Conservation (phyloP, 768 basidiomycete genomes). For the Russula sp. region DNA sequence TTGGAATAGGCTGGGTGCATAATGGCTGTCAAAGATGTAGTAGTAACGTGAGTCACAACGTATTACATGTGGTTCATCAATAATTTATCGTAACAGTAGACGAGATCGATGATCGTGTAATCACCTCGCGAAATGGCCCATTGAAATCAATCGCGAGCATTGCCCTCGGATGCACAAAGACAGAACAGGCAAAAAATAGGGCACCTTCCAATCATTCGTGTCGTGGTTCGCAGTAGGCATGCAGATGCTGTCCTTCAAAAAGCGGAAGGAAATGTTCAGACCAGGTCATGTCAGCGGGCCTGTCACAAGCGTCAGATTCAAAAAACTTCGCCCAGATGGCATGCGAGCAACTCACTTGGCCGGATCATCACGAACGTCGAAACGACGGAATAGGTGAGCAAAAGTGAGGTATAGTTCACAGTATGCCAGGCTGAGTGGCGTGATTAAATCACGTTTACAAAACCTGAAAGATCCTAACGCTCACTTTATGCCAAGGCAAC, state of each 20-base stretch:
- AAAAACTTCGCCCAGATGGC: background rate
- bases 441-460: background rate
- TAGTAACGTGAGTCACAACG: background rate
- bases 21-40: no score
- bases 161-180: background rate
- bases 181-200: background rate
- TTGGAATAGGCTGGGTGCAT: no score
- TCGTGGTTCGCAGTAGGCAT: constrained; percentile 9
- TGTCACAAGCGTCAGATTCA: background rate
- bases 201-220: background rate
- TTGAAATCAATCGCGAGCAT: background rate
- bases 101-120: background rate
- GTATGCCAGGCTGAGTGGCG: constrained; percentile 17
- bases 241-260: constrained; percentile 12
- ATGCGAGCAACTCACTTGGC: background rate
- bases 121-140: background rate
- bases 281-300: constrained; percentile 9
- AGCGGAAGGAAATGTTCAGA: constrained; percentile 12
- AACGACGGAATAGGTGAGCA: constrained; percentile 22
- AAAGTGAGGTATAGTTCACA: constrained; percentile 22
- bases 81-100: background rate
- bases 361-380: constrained; percentile 18
- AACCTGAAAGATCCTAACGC: background rate
- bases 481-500: constrained; percentile 23
- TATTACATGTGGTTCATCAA: no score